A percentile compares a stretch with the other conserved stretches of the same genome.
phyloP scores from a whole-genome alignment of 2,329 filamentous ascomycete genomes.

The Podosphaera aphanis region DNA sequence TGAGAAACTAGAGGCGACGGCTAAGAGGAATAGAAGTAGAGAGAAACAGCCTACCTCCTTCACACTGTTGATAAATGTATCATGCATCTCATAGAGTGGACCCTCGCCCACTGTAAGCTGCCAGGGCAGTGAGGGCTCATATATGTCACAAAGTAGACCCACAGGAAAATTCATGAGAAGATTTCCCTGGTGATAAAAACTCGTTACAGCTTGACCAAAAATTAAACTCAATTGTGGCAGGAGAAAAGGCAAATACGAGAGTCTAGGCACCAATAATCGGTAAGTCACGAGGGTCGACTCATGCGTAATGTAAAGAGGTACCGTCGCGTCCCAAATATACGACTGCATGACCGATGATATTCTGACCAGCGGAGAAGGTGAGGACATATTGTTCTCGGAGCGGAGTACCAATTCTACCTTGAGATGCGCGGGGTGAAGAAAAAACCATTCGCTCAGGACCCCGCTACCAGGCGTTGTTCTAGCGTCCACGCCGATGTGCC shows the following conservation, averaged over 20 bases:
- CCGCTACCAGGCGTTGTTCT: too few relatives aligned
- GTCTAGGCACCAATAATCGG: conserved; percentile 33
- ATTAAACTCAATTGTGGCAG: conserved; percentile 38
- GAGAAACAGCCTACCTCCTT: conserved; percentile 27
- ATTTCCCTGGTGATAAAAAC: conserved; percentile 41
- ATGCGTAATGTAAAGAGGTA: conserved; percentile 16
- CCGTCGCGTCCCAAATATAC: conserved; percentile 15
- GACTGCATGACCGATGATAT: conserved; percentile 9
- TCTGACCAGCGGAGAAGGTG: not conserved
- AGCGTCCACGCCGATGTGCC: too few relatives aligned
- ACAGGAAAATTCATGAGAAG: conserved; percentile 47
- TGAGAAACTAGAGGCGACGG: not conserved
- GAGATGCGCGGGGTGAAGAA: not conserved
- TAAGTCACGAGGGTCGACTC: conserved; percentile 14
- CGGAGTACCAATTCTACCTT: not conserved
- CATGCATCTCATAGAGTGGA: conserved; percentile 28
- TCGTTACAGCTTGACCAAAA: conserved; percentile 29
- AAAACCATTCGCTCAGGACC: too few relatives aligned
- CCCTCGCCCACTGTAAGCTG: conserved; percentile 33
- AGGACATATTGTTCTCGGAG: too few relatives aligned
- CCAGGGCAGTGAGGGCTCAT: conserved; percentile 33
- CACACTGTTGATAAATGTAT: conserved; percentile 44
- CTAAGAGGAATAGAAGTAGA: not conserved
- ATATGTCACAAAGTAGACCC: conserved; percentile 46
- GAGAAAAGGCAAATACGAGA: conserved; percentile 46